Evolutionary conservation across 306 rosid genomes (phyloP).

Genomic region (Albizia julibrissin): DNA sequence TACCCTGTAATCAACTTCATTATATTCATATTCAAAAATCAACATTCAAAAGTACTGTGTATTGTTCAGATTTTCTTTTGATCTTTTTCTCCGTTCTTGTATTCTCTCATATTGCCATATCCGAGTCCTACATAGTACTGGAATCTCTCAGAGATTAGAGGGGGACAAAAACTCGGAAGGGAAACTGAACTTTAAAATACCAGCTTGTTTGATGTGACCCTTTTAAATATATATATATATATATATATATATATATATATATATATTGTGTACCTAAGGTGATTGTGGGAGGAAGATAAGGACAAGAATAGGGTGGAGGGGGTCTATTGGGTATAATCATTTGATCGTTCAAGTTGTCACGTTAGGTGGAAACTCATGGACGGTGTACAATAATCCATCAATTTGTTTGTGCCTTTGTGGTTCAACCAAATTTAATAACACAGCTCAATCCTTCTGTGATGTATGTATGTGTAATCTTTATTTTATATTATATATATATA

Average conservation of each 20-base stretch:
- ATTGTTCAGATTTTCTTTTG: not conserved
- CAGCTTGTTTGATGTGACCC: not conserved
- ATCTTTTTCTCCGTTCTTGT: not conserved
- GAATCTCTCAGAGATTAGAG: not conserved
- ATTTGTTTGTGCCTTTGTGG: not conserved
- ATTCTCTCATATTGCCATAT: not conserved
- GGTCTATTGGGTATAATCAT: not conserved
- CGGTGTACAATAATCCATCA: constrained; percentile 3
- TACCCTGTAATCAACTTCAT: not conserved
- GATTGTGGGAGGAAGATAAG: not conserved
- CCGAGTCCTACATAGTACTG: not conserved
- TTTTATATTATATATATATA: too few relatives aligned
- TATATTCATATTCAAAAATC: not conserved
- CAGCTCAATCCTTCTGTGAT: constrained; percentile 6
- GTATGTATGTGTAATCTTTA: not conserved
- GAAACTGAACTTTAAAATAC: not conserved
- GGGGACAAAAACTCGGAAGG: not conserved
- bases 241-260: too few relatives aligned
- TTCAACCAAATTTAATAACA: not conserved
- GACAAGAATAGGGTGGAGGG: not conserved
- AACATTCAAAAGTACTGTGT: not conserved
- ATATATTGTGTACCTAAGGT: not conserved
- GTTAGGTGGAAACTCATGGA: not conserved
- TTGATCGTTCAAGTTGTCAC: not conserved
- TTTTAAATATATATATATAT: not conserved